These are phyloP conservation scores for Ramaria rubella DNA, from an alignment of 768 basidiomycete genomes.

Conservation along the genomic window DNA sequence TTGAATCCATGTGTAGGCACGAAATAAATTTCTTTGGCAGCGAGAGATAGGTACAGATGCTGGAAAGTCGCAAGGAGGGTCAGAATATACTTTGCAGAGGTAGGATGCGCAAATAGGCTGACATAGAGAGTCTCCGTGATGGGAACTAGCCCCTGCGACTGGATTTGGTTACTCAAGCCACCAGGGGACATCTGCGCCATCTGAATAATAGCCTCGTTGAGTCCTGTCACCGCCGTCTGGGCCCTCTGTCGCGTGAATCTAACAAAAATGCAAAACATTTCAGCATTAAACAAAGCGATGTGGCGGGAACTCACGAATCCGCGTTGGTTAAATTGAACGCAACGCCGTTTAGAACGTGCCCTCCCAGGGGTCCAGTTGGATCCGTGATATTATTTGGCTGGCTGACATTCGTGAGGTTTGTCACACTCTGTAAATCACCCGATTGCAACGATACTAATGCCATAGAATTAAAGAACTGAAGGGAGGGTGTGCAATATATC, in stretches of 20 bases:
- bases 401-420: constrained; percentile 33
- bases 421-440: constrained; percentile 38
- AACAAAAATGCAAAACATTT: background rate
- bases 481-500: constrained; percentile 35
- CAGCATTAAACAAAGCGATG: background rate
- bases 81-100: background rate
- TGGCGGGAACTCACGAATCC: constrained; percentile 21
- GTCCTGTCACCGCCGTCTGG: constrained; percentile 40
- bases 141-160: constrained; percentile 30
- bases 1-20: constrained; percentile 30
- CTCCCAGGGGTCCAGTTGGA: constrained; percentile 30
- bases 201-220: constrained; percentile 48
- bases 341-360: constrained; percentile 49
- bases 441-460: constrained; percentile 40
- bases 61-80: constrained; percentile 16
- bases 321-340: constrained; percentile 38
- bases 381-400: constrained; percentile 38
- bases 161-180: constrained; percentile 36
- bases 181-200: constrained; percentile 33
- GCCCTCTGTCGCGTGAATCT: constrained; percentile 32
- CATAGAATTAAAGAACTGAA: constrained; percentile 39
- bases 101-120: constrained; percentile 17
- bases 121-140: constrained; percentile 44
- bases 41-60: constrained; percentile 42
- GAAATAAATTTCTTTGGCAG: constrained; percentile 49